These are phyloP conservation scores for Lactarius hengduanensis DNA, from an alignment of 768 basidiomycete genomes.

Conservation along the genomic window DNA sequence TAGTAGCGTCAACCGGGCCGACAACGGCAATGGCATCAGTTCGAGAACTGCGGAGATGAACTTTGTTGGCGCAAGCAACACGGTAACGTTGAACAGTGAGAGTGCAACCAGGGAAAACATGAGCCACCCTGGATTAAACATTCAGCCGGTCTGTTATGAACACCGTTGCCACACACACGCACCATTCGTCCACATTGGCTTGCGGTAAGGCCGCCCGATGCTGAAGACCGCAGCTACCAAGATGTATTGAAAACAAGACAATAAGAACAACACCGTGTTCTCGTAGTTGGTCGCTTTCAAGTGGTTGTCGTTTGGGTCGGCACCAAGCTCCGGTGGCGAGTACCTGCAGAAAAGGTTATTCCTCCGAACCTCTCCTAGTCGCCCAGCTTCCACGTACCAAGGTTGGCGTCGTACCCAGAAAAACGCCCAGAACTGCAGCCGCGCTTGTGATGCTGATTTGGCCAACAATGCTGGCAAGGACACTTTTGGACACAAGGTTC, in stretches of 20 bases:
- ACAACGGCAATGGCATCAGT: constrained; percentile 69
- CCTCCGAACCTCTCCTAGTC: neutral
- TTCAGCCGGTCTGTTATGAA: neutral
- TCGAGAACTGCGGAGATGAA: constrained; percentile 62
- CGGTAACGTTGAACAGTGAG: constrained; percentile 68
- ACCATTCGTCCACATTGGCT: constrained; percentile 96
- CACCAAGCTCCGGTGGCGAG: constrained; percentile 36
- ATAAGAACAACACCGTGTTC: constrained; percentile 86
- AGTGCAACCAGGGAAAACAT: constrained; percentile 74
- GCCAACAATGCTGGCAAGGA: constrained; percentile 88
- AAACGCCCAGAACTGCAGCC: constrained; percentile 84
- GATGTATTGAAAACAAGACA: constrained; percentile 99
- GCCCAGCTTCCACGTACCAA: constrained; percentile 55
- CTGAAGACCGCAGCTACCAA: constrained; percentile 96
- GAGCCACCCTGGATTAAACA: constrained; percentile 59
- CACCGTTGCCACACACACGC: constrained; percentile 30
- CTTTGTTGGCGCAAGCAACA: constrained; percentile 70
- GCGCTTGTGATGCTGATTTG: constrained; percentile 85
- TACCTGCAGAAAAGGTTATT: constrained; percentile 21
- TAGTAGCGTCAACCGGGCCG: constrained; percentile 70
- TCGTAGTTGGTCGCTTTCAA: constrained; percentile 87
- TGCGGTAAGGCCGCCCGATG: constrained; percentile 95
- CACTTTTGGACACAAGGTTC: constrained; percentile 93
- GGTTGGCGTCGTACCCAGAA: constrained; percentile 81
- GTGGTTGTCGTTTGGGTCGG: constrained; percentile 51